phyloP scores from a whole-genome alignment of 352 stramenopile genomes.

The Phytopythium sindhum region DNA sequence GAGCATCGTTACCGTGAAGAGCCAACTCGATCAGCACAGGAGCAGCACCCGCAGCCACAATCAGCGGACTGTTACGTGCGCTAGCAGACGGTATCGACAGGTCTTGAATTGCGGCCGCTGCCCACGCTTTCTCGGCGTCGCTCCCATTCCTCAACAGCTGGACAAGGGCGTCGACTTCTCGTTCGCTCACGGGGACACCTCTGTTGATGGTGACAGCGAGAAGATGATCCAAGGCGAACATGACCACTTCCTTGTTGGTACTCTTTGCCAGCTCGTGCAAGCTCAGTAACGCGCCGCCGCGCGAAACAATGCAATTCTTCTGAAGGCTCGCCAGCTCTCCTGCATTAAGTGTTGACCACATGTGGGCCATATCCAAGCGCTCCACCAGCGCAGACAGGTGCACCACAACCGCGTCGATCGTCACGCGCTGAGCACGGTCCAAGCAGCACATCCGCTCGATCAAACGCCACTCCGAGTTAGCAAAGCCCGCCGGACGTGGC shows the following conservation, averaged over 20 bases:
- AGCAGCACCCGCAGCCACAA: background rate
- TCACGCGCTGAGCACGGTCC: background rate
- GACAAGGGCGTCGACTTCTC: background rate
- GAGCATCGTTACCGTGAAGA: background rate
- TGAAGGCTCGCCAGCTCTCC: background rate
- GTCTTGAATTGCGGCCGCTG: background rate
- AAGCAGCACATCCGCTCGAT: conserved; percentile 1
- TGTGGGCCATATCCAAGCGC: background rate
- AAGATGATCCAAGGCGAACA: background rate
- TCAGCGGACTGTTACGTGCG: background rate
- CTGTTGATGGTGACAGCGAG: background rate
- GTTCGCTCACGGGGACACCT: background rate
- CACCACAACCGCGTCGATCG: background rate
- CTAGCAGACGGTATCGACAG: conserved; percentile 7
- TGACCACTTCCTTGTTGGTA: background rate
- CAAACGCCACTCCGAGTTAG: background rate
- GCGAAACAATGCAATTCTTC: background rate
- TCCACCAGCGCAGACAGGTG: background rate
- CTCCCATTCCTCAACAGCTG: background rate
- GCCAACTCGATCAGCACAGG: background rate
- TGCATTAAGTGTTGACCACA: background rate
- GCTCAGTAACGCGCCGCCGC: background rate
- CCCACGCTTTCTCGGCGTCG: background rate
- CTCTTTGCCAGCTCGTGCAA: background rate
- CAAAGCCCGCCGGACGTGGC: background rate